phyloP scores from a whole-genome alignment of 345 rosid species.

The Populus alba region DNA sequence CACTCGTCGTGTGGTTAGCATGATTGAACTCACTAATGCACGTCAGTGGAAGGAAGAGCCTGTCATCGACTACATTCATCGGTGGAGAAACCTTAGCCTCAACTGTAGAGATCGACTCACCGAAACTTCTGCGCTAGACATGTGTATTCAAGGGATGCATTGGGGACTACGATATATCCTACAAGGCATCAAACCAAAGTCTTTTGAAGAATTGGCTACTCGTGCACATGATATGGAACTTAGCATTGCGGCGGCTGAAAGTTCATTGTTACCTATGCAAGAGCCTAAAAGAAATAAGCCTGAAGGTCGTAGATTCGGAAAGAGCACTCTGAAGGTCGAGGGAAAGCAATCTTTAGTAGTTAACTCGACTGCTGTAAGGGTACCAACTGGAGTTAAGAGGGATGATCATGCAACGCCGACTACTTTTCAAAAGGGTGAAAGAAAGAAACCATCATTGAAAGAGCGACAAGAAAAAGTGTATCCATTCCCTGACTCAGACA shows the following conservation, averaged over 20 bases:
- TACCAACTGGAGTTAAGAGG: background rate
- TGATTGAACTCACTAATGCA: background rate
- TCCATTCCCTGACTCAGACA: too few species aligned
- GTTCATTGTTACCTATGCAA: background rate
- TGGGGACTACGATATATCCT: too few species aligned
- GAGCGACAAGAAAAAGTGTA: background rate
- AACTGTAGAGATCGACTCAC: background rate
- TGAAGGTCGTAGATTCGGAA: too few species aligned
- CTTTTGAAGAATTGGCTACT: too few species aligned
- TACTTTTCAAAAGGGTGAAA: background rate
- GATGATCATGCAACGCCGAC: background rate
- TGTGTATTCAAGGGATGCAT: background rate
- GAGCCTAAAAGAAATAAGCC: too few species aligned
- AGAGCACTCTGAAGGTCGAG: background rate
- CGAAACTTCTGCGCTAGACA: background rate
- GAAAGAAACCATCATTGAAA: background rate
- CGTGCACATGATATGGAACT: background rate
- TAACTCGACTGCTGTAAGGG: background rate
- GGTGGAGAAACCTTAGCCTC: background rate
- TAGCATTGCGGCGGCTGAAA: background rate
- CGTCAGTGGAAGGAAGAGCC: background rate
- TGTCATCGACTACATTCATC: background rate
- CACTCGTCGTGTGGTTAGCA: background rate
- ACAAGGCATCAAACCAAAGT: too few species aligned
- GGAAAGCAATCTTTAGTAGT: background rate